phyloP scores from a whole-genome alignment of 345 rosid species.

The Dimocarpus longan region DNA sequence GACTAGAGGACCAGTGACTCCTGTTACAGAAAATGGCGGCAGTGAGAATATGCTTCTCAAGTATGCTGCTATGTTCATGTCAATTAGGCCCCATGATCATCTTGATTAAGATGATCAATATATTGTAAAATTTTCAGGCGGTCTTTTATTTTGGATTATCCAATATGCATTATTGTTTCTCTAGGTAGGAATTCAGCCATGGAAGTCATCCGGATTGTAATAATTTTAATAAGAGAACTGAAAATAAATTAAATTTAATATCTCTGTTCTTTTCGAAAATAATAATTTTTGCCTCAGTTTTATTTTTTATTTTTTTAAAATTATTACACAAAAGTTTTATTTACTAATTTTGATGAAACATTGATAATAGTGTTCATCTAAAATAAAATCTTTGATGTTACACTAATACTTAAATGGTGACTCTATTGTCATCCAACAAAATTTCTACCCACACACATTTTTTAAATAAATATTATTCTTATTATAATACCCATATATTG shows the following conservation, averaged over 20 bases:
- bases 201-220: not conserved
- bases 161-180: conserved; percentile 1
- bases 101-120: conserved; percentile 39
- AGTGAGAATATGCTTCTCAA: conserved; percentile 36
- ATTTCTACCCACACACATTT: too few species aligned
- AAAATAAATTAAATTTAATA: not conserved
- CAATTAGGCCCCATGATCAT: conserved; percentile 66
- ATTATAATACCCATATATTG: too few species aligned
- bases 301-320: too few species aligned
- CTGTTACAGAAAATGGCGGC: conserved; percentile 29
- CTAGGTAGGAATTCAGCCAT: not conserved
- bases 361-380: too few species aligned
- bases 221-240: not conserved
- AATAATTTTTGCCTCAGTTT: not conserved
- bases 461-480: too few species aligned
- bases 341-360: too few species aligned
- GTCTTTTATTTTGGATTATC: not conserved
- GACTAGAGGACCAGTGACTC: conserved; percentile 31
- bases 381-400: too few species aligned
- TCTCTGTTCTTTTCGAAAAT: not conserved
- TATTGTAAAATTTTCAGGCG: not conserved
- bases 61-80: conserved; percentile 68
- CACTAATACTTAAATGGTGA: too few species aligned
- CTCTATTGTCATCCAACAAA: too few species aligned
- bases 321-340: too few species aligned